These are phyloP conservation scores for Vaccinium vitisidaea DNA, from an alignment of 148 eudicot genomes.

Conservation along the genomic window DNA sequence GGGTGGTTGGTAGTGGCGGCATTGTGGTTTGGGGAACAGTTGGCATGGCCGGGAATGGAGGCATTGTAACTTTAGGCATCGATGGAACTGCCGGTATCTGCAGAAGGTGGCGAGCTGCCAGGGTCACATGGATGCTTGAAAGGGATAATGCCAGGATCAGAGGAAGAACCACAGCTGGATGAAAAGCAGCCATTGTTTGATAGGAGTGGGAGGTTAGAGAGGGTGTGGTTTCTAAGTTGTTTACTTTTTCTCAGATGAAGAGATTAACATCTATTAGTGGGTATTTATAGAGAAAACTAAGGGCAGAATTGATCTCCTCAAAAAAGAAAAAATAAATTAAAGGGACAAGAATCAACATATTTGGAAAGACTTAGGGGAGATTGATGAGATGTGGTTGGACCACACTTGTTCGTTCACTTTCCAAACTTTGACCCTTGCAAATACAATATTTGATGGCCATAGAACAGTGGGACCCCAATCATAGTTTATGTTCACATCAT, in stretches of 20 bases:
- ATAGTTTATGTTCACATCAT: no score
- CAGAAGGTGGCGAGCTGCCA: slow-evolving; percentile 15
- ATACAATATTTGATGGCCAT: background rate
- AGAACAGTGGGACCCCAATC: no score
- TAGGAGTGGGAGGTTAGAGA: background rate
- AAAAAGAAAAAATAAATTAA: no score
- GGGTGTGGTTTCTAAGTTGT: background rate
- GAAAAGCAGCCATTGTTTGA: background rate
- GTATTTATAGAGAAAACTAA: background rate
- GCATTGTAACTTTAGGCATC: slow-evolving; percentile 5
- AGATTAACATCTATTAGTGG: background rate
- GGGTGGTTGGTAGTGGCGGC: slow-evolving; percentile 13
- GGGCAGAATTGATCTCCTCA: no score
- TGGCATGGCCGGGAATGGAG: slow-evolving; percentile 2
- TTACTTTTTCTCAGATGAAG: background rate
- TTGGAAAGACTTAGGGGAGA: background rate
- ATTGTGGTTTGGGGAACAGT: slow-evolving; percentile 13
- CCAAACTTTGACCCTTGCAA: background rate
- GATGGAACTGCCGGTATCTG: slow-evolving; percentile 14
- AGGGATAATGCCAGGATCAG: background rate
- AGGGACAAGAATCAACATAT: background rate
- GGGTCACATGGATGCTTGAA: slow-evolving; percentile 5
- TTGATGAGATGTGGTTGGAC: slow-evolving; percentile 12
- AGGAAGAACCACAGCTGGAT: background rate
- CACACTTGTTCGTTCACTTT: background rate